These are phyloP conservation scores for Ceratobasidium sp. DNA, from an alignment of 1,284 basidiomycete species.

Conservation along the genomic window DNA sequence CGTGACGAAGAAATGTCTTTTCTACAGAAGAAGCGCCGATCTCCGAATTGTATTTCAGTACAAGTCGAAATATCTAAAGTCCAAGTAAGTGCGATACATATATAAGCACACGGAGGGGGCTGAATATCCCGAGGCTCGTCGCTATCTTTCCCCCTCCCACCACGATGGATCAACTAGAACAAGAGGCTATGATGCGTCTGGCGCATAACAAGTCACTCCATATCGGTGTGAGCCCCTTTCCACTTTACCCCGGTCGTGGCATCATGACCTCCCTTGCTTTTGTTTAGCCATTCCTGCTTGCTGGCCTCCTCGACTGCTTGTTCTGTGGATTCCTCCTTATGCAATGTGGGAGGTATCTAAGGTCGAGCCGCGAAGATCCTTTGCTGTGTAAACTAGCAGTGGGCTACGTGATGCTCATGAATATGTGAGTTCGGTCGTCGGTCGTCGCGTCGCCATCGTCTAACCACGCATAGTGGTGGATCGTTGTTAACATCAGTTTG, in stretches of 20 bases:
- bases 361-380: slow-evolving; percentile 1
- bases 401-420: slow-evolving; percentile 19
- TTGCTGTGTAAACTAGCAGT: slow-evolving; percentile 12
- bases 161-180: not conserved
- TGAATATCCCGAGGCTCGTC: not conserved
- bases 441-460: not conserved
- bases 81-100: too few relatives aligned
- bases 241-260: not conserved
- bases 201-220: slow-evolving; percentile 11
- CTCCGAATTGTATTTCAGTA: too few relatives aligned
- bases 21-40: too few relatives aligned
- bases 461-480: not conserved
- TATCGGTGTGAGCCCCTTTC: slow-evolving; percentile 1
- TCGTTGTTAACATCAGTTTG: slow-evolving; percentile 38
- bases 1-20: too few relatives aligned
- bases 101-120: too few relatives aligned
- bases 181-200: not conserved
- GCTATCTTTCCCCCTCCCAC: not conserved
- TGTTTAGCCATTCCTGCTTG: slow-evolving; percentile 28
- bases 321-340: slow-evolving; percentile 35
- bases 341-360: slow-evolving; percentile 30
- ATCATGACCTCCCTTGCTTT: not conserved
- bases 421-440: slow-evolving; percentile 7
- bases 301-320: slow-evolving; percentile 19
- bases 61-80: too few relatives aligned